Conservation (phyloP, 805 yeast species). For the Barnettozyma sp. region DNA sequence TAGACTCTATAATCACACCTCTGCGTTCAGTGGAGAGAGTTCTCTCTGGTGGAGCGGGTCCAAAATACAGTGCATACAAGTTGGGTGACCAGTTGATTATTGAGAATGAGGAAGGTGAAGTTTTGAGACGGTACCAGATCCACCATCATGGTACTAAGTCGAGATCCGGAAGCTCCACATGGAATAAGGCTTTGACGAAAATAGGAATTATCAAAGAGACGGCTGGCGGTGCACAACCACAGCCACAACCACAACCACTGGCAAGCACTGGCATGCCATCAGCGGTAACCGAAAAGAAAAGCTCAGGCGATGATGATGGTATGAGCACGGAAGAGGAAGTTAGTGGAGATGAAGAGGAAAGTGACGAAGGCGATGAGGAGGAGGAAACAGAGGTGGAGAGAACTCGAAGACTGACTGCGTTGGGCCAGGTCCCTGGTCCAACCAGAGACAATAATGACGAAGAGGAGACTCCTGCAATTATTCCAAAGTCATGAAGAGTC, state of each 20-base stretch:
- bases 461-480: conserved; percentile 31
- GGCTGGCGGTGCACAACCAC: too few species aligned
- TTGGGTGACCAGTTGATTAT: conserved; percentile 71
- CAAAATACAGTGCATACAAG: conserved; percentile 60
- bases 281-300: too few species aligned
- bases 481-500: conserved; percentile 3
- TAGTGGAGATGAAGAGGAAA: conserved; percentile 24
- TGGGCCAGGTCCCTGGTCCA: conserved; percentile 37
- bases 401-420: conserved; percentile 52
- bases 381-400: conserved; percentile 63
- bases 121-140: conserved; percentile 73
- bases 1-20: conserved; percentile 19
- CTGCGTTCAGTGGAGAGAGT: conserved; percentile 10
- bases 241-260: too few species aligned
- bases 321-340: conserved; percentile 21
- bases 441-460: conserved; percentile 44
- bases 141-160: conserved; percentile 40
- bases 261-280: too few species aligned
- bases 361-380: conserved; percentile 23
- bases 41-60: conserved; percentile 7
- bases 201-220: too few species aligned
- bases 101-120: conserved; percentile 90
- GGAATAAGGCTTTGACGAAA: conserved; percentile 42
- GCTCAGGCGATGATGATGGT: conserved; percentile 17
- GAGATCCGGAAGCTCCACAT: conserved; percentile 32